phyloP scores from a whole-genome alignment of 2,329 filamentous ascomycete genomes.

The Pseudogymnoascus destructans region DNA sequence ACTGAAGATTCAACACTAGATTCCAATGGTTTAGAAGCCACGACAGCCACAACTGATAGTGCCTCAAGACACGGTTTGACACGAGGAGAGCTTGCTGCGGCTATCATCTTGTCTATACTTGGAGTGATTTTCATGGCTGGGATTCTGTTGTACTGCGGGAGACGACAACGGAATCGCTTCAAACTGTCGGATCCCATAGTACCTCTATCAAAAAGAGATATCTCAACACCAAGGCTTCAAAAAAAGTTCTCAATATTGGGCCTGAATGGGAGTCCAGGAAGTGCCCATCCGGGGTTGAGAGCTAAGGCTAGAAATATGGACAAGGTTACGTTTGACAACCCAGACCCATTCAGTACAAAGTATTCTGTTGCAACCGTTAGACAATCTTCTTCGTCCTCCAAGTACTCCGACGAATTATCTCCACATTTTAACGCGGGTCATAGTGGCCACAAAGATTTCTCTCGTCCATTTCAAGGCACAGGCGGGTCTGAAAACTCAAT shows the following conservation, averaged over 20 bases:
- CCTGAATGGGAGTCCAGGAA: not conserved
- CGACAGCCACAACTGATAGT: not conserved
- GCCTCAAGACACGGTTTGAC: not conserved
- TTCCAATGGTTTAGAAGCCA: not conserved
- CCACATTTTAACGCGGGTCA: not conserved
- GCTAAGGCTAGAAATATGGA: not conserved
- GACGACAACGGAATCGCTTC: not conserved
- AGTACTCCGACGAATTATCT: not conserved
- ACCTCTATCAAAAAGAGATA: not conserved
- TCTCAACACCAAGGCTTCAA: not conserved
- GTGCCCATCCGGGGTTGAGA: not conserved
- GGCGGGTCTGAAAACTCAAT: not conserved
- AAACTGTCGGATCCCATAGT: not conserved
- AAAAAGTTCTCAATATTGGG: not conserved
- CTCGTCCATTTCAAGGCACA: not conserved
- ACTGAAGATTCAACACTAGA: slow-evolving; percentile 7
- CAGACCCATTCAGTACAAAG: not conserved
- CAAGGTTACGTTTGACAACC: not conserved
- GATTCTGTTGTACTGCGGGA: not conserved
- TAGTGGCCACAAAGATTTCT: not conserved
- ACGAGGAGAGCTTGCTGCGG: not conserved
- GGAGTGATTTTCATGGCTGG: not conserved
- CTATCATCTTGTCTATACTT: not conserved
- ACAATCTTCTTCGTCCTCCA: not conserved
- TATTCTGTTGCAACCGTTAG: not conserved